Evolutionary conservation across 306 rosid species (phyloP).

Genomic region (Vigna unguiculata): DNA sequence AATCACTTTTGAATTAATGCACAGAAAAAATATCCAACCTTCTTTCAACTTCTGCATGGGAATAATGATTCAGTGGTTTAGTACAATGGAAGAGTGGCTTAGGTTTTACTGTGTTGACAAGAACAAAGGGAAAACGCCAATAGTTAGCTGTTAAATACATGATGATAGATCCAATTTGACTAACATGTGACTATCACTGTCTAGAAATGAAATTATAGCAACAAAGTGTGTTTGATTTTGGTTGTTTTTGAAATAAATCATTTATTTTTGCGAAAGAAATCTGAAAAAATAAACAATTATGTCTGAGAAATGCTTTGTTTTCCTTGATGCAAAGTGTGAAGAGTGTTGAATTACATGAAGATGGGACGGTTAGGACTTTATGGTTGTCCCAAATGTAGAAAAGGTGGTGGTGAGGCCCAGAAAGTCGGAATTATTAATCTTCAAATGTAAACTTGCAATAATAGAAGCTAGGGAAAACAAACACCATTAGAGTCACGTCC

Average conservation of each 20-base stretch:
- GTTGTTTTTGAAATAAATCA: background rate
- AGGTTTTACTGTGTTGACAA: background rate
- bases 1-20: too few species aligned
- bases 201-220: conserved; percentile 3
- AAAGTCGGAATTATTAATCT: conserved; percentile 33
- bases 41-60: background rate
- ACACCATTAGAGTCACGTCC: conserved; percentile 29
- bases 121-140: background rate
- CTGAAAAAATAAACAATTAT: background rate
- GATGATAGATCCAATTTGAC: background rate
- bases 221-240: background rate
- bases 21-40: too few species aligned
- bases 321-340: background rate
- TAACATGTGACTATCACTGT: conserved; percentile 7
- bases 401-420: conserved; percentile 34
- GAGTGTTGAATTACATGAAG: background rate
- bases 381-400: conserved; percentile 34
- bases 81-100: conserved; percentile 2
- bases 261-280: background rate
- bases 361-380: conserved; percentile 3
- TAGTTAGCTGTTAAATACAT: background rate
- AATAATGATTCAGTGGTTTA: background rate
- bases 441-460: conserved; percentile 23
- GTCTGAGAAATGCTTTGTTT: background rate
- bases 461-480: conserved; percentile 28